A percentile compares a stretch with the other conserved stretches of the same genome.
Conservation (phyloP, 495 filamentous ascomycete genomes). For the Aspergillus diversus region DNA sequence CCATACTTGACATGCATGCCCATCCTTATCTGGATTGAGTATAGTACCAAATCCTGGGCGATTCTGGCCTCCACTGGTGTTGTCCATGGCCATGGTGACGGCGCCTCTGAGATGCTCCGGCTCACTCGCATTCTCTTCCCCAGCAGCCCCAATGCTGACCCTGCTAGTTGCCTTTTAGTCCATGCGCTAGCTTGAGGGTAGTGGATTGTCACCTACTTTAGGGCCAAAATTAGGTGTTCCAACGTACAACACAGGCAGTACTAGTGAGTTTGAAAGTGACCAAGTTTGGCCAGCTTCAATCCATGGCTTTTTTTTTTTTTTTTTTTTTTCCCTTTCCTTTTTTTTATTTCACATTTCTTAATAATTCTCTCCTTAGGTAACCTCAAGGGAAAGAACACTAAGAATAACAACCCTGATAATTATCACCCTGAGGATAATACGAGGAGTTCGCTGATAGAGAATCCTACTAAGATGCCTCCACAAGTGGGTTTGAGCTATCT, state of each 20-base stretch:
- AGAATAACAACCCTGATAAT: neutral
- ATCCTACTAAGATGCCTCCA: neutral
- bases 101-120: constrained; percentile 22
- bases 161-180: constrained; percentile 27
- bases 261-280: neutral
- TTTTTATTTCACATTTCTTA: no score
- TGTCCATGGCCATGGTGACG: constrained; percentile 28
- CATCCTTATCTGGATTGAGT: constrained; percentile 10
- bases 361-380: neutral
- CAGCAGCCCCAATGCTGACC: constrained; percentile 22
- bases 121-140: constrained; percentile 26
- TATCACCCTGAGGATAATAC: neutral
- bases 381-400: neutral
- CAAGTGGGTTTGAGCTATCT: neutral
- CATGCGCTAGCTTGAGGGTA: constrained; percentile 17
- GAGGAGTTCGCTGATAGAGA: neutral
- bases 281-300: neutral
- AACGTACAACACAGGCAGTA: neutral
- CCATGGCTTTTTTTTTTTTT: neutral
- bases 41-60: constrained; percentile 20
- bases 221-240: neutral
- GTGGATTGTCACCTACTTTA: constrained; percentile 9
- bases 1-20: constrained; percentile 9
- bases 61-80: constrained; percentile 25
- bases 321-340: neutral